A percentile compares a stretch with the other conserved stretches of the same genome.
Conservation (phyloP, 805 yeast species). For the Starmerella khaoyaiensis region DNA sequence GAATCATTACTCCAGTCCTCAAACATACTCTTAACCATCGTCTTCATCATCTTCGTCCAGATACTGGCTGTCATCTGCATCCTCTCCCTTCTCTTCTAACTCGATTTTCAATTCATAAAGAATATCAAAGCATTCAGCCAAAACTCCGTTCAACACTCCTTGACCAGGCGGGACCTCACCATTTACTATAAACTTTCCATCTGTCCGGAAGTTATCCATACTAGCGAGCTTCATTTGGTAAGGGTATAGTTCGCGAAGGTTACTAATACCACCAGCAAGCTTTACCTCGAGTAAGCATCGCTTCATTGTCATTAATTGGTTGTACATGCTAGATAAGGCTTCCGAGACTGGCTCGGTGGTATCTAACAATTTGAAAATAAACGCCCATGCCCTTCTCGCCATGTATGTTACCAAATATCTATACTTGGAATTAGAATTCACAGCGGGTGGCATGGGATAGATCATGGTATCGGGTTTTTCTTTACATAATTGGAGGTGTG, state of each 20-base stretch:
- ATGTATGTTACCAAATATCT: conserved; percentile 35
- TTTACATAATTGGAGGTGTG: conserved; percentile 26
- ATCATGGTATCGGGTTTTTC: neutral
- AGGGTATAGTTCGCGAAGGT: conserved; percentile 83
- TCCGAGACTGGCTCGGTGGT: conserved; percentile 93
- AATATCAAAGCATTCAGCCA: conserved; percentile 91
- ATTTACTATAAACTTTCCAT: conserved; percentile 84
- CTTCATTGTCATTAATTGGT: conserved; percentile 83
- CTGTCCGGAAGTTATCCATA: conserved; percentile 70
- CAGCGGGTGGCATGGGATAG: neutral
- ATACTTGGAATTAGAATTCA: neutral
- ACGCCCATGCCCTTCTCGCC: conserved; percentile 80
- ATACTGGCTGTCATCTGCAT: conserved; percentile 10
- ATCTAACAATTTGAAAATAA: conserved; percentile 77
- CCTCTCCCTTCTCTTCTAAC: conserved; percentile 21
- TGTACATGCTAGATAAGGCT: conserved; percentile 83
- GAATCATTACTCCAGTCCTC: too few relatives aligned
- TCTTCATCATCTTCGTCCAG: conserved; percentile 13
- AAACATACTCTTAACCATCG: too few relatives aligned
- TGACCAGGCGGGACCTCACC: conserved; percentile 95
- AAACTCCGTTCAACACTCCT: conserved; percentile 78
- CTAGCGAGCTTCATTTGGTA: conserved; percentile 89
- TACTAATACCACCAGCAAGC: conserved; percentile 82
- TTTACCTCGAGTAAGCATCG: conserved; percentile 81
- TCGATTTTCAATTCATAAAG: conserved; percentile 67